Evolutionary conservation across 345 rosid genomes (phyloP), one percentile per base, ranked within the genome.

Genomic region (Nephelium lappaceum): DNA sequence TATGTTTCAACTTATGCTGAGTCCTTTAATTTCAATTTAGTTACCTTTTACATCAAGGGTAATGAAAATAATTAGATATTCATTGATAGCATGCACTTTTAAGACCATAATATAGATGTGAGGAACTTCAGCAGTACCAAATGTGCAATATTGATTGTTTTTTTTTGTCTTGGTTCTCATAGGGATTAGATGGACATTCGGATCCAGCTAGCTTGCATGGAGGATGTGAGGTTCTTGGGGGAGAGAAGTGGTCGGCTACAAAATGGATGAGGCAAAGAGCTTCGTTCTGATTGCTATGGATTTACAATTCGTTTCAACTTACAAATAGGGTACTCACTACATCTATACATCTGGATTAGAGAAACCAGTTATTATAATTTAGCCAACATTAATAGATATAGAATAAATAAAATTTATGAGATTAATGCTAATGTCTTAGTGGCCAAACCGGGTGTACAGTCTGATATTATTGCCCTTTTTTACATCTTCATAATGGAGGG

Each of bases 231-330:
- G 97, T 95, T 70, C 80, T 92, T 60, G 74, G 91, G 0, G 97
- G 97, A 61, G 97, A 92, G 87, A 95, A 95, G 81, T 92, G 99
- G 99, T 95, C 98, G 16, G 97, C 98, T 77, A 95, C 99, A 27
- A 95, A 95, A 88, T 93, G 97, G 98, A 92, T 93, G 97, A 90
- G 98, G 80, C 95, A 89, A 85, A 88, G 75, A 82, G 57, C 83
- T 70, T 76, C 94, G 42, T 78, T 79, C 79, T 95, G 83, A 90
- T 67, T 82, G 81, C 31, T 47, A 12, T 67, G 42, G 57, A 11
- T 7, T 74, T 67, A 47, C 11, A 62, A 11, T n/a, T 15, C 15
- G 23, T 12, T 61, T 25, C 4, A 16, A 41, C 18, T 12, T 11
- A 23, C 8, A 11, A 61, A 5, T 51, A 49, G 57, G 58, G 61